Base-by-base conservation (phyloP, 2,329 filamentous ascomycete genomes). In the Cladophialophora yegresii region DNA sequence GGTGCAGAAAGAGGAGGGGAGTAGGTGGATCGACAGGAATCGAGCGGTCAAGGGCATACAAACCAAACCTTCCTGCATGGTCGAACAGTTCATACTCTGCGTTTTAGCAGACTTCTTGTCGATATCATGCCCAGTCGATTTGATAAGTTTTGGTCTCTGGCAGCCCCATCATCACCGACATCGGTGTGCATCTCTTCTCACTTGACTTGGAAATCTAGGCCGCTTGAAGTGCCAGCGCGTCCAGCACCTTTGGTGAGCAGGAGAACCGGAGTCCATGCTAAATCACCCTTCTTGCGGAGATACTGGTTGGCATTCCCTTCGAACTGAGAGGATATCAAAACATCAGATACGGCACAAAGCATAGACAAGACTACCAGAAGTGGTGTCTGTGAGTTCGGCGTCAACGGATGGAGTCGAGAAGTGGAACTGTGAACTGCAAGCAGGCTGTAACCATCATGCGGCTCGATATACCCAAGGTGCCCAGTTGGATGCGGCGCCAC, bases 1-100 rank as follows among this genome's bases (percentile, higher is more conserved):
- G 84, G 84, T 47, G 77, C 74, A 13, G 75, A 77, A 65, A 70
- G 72, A 60, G 74, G 43, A 58, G 65, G 59, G 45, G 66, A 68
- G 32, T 68, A 58, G 57, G 32, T 30, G 13, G 12, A 50, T 13
- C 26, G 47, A 12, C 22, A 6, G 47, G 13, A 28, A 12, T 26
- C 8, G 47, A 50, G 9, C 47, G 22, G 20, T 50, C 20, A 9
- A 50, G 22, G 9, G 47, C 36, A n/a, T 43, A 20, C n/a, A 16
- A n/a, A 43, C 6, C 36, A 6, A 43, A 43, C 36, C 36, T 20
- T n/a, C 36, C 36, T 43, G 36, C 6, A 8, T n/a, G 36, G 16
- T 43, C 36, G n/a, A 20, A 50, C 12, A 49, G 47, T 22, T 6
- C 7, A 26, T 26, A 12, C 22, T 50, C 23, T 20, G 20, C 13